phyloP scores from a whole-genome alignment of 257 asterid species.

The Solanum chilense region DNA sequence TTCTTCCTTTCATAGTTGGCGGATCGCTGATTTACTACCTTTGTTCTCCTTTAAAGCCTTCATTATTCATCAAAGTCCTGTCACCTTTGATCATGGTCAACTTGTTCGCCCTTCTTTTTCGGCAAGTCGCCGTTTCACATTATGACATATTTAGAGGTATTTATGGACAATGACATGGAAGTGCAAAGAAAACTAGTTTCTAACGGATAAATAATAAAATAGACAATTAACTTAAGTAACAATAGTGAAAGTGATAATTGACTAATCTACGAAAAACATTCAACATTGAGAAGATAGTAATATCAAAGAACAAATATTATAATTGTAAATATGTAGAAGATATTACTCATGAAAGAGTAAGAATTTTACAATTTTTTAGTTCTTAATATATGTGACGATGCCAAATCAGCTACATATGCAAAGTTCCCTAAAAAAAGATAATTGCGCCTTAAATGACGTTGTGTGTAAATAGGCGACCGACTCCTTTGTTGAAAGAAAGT shows the following conservation, averaged over 20 bases:
- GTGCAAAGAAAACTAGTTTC: background rate
- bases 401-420: no score
- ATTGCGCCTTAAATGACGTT: no score
- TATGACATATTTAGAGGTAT: background rate
- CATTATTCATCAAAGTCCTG: no score
- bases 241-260: background rate
- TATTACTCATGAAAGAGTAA: background rate
- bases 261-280: no score
- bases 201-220: background rate
- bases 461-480: no score
- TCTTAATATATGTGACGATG: background rate
- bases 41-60: no score
- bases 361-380: no score
- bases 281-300: background rate
- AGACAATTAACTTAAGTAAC: background rate
- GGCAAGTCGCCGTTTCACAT: background rate
- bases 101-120: background rate
- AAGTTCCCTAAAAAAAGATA: no score
- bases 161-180: background rate
- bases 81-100: background rate
- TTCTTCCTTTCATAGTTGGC: background rate
- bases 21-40: background rate
- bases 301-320: background rate
- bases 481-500: no score
- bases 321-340: background rate